phyloP scores from a whole-genome alignment of 768 basidiomycete species.

The Butyriboletus loyo region DNA sequence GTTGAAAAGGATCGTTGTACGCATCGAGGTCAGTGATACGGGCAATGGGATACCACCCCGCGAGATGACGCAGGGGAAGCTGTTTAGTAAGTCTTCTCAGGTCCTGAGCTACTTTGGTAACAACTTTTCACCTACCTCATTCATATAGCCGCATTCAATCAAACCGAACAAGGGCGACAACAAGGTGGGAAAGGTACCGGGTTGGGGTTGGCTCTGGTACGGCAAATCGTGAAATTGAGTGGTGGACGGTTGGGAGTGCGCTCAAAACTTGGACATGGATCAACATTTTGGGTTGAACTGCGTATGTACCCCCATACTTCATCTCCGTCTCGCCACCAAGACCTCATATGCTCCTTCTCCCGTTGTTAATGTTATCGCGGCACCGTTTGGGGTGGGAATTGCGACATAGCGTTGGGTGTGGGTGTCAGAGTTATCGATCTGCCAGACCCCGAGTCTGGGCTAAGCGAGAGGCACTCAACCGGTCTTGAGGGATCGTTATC shows the following conservation, averaged over 20 bases:
- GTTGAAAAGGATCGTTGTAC: slow-evolving; percentile 69
- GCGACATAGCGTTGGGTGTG: slow-evolving; percentile 55
- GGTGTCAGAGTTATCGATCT: slow-evolving; percentile 48
- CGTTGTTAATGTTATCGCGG: slow-evolving; percentile 6
- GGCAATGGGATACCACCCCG: slow-evolving; percentile 58
- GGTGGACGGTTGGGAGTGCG: slow-evolving; percentile 72
- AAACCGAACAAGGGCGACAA: slow-evolving; percentile 71
- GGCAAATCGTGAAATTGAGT: slow-evolving; percentile 73
- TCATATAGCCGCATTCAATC: slow-evolving; percentile 63
- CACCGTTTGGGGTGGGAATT: slow-evolving; percentile 3
- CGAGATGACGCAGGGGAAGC: slow-evolving; percentile 69
- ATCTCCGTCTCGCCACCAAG: slow-evolving; percentile 11
- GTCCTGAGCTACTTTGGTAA: background rate
- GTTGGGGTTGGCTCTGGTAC: slow-evolving; percentile 70
- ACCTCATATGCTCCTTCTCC: slow-evolving; percentile 7
- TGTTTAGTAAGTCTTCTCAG: slow-evolving; percentile 56
- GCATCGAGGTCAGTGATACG: slow-evolving; percentile 82
- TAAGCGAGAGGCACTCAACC: slow-evolving; percentile 19
- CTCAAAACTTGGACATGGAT: slow-evolving; percentile 64
- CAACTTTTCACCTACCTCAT: slow-evolving; percentile 4
- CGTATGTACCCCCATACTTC: slow-evolving; percentile 37
- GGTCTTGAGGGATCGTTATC: slow-evolving; percentile 28
- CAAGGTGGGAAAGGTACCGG: slow-evolving; percentile 77
- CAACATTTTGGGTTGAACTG: slow-evolving; percentile 87
- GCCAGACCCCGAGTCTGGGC: slow-evolving; percentile 21